A percentile compares a stretch with the other conserved stretches of the same genome.
Conservation (phyloP, 2,329 filamentous ascomycete genomes). For the Xylaria sp. region DNA sequence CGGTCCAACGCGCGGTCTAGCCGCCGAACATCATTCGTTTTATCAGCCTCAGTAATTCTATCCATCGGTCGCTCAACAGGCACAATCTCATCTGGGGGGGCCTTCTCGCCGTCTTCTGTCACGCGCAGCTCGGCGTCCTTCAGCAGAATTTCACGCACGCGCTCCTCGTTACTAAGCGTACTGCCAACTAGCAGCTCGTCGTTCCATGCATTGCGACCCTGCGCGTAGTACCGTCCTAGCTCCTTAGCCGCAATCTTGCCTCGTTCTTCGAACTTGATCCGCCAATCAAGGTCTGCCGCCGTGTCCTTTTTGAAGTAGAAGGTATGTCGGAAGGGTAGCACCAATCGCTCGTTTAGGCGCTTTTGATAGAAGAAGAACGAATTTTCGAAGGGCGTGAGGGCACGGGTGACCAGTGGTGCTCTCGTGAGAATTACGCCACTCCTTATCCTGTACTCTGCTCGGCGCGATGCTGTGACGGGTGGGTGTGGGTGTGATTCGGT, state of each 20-base stretch:
- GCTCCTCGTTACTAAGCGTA: conserved; percentile 65
- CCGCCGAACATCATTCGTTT: conserved; percentile 73
- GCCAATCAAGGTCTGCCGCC: conserved; percentile 84
- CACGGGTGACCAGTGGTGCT: conserved; percentile 82
- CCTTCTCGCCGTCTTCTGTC: conserved; percentile 64
- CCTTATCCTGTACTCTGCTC: conserved; percentile 55
- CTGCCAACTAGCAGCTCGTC: conserved; percentile 86
- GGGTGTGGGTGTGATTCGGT: conserved; percentile 41
- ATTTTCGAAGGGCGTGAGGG: conserved; percentile 86
- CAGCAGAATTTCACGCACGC: conserved; percentile 71
- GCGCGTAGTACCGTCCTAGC: conserved; percentile 81
- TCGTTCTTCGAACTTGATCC: conserved; percentile 79
- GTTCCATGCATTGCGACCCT: conserved; percentile 77
- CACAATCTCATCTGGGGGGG: conserved; percentile 63
- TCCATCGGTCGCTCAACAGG: conserved; percentile 72
- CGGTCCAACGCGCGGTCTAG: conserved; percentile 79
- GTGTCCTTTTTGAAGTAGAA: conserved; percentile 97
- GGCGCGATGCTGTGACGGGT: conserved; percentile 36
- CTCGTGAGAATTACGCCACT: conserved; percentile 84
- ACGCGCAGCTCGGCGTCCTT: conserved; percentile 73
- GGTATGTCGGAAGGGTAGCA: conserved; percentile 83
- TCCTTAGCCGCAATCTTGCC: conserved; percentile 77
- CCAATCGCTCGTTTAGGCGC: conserved; percentile 89
- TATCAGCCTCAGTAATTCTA: conserved; percentile 79
- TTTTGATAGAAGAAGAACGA: conserved; percentile 97